Base-by-base conservation (phyloP, 1,284 basidiomycete genomes). In the Pisolithus thermaeus region DNA sequence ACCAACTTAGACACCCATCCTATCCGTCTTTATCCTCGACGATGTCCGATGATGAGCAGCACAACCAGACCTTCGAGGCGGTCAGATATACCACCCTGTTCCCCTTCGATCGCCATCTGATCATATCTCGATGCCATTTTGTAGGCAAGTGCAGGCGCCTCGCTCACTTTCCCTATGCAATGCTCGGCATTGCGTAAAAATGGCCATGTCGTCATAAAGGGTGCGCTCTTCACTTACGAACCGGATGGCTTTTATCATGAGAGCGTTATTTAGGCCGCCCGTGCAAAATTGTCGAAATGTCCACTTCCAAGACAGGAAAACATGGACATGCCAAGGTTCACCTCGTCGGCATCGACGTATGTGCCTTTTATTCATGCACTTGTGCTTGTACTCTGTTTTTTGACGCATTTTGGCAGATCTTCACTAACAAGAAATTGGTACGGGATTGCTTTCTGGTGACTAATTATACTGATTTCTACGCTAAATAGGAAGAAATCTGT, bases 301-400 rank as follows among this genome's bases (percentile, higher is more conserved):
- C 95, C 59, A 99, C 97, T 77, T 99, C 96, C 71, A 99, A 99
- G 84, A 97, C 93, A 50, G 94, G 93, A 61, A 94, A 94, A 85
- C 96, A 98, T 81, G 96, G 96, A 68, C 97, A 99, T 81, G 96
- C 97, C 74, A 99, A 99, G 79, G 96, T 98, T 70, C 93, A 99
- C 78, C 83, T 99, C 62, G 84, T 98, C 67, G 97, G 87, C 70
- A 90, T 90, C 70, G 97, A 99, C 78, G 95, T 95, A 69, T 64
- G 90, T 80, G 43, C 47, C 46, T 52, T 47, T 48, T 35, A 20
- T 23, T 46, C 39, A 50, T 40, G 52, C 53, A 32, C 52, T 49
- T 49, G 43, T 28, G 27, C 27, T 42, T 14, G 2, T 32, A 35
- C n/a, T 18, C 50, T 62, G 36, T 54, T 46, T 38, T 37, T 2